These are phyloP conservation scores for Magnusiomyces magnusii DNA, from an alignment of 1,139 yeast species.

Conservation along the genomic window DNA sequence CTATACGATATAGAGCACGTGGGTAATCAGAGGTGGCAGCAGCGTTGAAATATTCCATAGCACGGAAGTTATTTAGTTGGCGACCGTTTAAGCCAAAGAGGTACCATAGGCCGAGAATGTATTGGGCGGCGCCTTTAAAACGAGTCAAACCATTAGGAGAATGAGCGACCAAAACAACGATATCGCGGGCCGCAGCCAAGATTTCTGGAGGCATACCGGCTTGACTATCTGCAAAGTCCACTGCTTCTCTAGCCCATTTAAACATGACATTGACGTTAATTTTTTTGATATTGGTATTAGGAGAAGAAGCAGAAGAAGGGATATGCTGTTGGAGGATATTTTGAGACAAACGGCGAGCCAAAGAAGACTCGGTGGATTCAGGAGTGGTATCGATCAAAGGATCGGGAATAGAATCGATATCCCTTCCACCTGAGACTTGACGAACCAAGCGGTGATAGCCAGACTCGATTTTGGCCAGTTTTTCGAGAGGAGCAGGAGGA, in stretches of 20 bases:
- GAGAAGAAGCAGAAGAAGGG: conserved; percentile 25
- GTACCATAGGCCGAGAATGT: conserved; percentile 30
- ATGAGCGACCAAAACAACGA: conserved; percentile 23
- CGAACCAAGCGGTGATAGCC: conserved; percentile 23
- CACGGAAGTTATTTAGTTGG: conserved; percentile 19
- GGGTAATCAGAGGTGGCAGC: conserved; percentile 31
- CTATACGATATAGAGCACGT: conserved; percentile 34
- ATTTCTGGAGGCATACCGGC: conserved; percentile 26
- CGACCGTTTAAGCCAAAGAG: conserved; percentile 27
- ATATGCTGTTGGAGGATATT: neutral
- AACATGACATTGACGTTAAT: conserved; percentile 18
- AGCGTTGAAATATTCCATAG: conserved; percentile 27
- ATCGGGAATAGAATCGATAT: conserved; percentile 3
- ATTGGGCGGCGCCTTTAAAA: conserved; percentile 28
- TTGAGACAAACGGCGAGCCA: conserved; percentile 2
- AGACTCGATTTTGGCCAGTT: conserved; percentile 23
- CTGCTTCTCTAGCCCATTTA: conserved; percentile 39
- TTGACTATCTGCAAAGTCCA: conserved; percentile 35
- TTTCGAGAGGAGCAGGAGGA: conserved; percentile 27
- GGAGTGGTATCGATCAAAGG: neutral
- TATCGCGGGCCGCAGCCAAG: conserved; percentile 25
- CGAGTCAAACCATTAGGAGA: conserved; percentile 19
- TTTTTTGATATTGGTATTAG: conserved; percentile 23
- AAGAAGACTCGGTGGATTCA: neutral
- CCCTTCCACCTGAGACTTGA: conserved; percentile 16